These are phyloP conservation scores for Solanum lycopersicoides DNA, from an alignment of 257 asterid genomes.

Conservation along the genomic window DNA sequence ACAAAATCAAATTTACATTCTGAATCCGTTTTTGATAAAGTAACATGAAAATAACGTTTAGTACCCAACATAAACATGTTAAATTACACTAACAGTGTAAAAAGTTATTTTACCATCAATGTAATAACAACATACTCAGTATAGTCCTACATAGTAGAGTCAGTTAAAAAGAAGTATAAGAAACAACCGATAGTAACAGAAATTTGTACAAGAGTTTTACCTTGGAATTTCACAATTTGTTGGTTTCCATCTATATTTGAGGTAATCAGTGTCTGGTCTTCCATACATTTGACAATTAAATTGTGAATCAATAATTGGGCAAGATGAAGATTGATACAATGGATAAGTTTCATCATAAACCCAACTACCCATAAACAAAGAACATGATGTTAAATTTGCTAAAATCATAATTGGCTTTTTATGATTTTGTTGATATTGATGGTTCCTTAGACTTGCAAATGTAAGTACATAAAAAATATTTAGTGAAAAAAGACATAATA, in stretches of 20 bases:
- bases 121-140: too few relatives aligned
- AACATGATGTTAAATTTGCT: conserved; percentile 45
- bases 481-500: conserved; percentile 18
- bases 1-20: not conserved
- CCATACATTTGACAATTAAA: conserved; percentile 81
- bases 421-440: conserved; percentile 7
- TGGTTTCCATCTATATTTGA: conserved; percentile 86
- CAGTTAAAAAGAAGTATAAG: fast-evolving
- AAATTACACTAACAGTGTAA: not conserved
- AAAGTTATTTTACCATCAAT: not conserved
- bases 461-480: conserved; percentile 15
- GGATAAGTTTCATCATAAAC: conserved; percentile 63
- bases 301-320: conserved; percentile 62
- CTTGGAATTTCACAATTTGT: conserved; percentile 65
- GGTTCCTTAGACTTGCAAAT: conserved; percentile 23
- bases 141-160: fast-evolving
- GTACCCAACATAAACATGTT: not conserved
- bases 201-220: not conserved
- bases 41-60: not conserved
- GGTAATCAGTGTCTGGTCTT: conserved; percentile 80
- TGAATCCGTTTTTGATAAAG: not conserved
- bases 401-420: conserved; percentile 26
- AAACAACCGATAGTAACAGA: not conserved
- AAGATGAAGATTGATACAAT: conserved; percentile 46
- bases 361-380: conserved; percentile 75